Conservation (phyloP, 768 basidiomycete genomes). For the Flagelloscypha sp. region DNA sequence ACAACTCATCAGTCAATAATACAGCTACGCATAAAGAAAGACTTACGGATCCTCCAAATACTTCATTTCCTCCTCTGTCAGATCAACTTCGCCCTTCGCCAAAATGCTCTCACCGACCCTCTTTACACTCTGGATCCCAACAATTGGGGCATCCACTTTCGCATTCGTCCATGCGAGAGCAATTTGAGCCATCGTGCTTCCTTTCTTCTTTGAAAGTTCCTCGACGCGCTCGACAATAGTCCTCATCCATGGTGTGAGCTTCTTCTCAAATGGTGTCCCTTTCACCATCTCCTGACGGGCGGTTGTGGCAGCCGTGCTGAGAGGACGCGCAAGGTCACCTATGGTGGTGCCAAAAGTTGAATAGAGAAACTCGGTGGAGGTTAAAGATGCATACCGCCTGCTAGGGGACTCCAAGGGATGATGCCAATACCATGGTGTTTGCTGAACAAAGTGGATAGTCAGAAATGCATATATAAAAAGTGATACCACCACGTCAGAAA, state of each 20-base stretch:
- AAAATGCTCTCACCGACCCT: conserved; percentile 30
- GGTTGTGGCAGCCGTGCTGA: conserved; percentile 17
- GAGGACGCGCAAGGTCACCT: conserved; percentile 31
- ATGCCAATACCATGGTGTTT: conserved; percentile 41
- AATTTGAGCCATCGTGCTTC: conserved; percentile 36
- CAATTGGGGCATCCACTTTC: conserved; percentile 23
- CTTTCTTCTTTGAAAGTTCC: conserved; percentile 32
- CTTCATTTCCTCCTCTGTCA: conserved; percentile 35
- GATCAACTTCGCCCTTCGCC: too few species aligned
- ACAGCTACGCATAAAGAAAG: conserved; percentile 5
- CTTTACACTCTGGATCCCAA: conserved; percentile 24
- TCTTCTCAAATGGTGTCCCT: conserved; percentile 13
- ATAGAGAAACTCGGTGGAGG: neutral
- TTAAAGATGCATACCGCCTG: conserved; percentile 3
- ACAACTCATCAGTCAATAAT: neutral
- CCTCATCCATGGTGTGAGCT: conserved; percentile 18
- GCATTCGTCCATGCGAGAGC: conserved; percentile 30
- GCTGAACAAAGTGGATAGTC: conserved; percentile 13
- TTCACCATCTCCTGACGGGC: conserved; percentile 8
- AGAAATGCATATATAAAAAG: neutral
- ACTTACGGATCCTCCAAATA: conserved; percentile 31
- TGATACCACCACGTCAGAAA: conserved; percentile 10
- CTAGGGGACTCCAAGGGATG: conserved; percentile 44
- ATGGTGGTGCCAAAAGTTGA: conserved; percentile 6
- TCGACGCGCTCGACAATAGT: conserved; percentile 30